These are phyloP conservation scores for Stenocarpella maydis DNA, from an alignment of 2,329 filamentous ascomycete genomes.

Conservation along the genomic window DNA sequence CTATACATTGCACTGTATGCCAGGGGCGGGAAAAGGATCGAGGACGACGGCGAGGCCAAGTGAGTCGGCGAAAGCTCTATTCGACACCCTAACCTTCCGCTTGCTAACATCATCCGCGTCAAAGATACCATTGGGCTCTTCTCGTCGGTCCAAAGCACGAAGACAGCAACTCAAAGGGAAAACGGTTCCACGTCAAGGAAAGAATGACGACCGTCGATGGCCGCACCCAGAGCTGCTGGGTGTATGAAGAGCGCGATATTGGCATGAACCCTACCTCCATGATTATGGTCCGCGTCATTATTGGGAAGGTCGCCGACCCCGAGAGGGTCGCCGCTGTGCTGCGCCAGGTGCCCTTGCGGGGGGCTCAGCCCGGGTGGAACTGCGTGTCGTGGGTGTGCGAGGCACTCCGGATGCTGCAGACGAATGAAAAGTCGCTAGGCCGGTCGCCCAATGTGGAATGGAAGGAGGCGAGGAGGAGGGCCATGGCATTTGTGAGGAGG, in stretches of 20 bases:
- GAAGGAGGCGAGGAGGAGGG: background rate
- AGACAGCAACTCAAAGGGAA: constrained; percentile 18
- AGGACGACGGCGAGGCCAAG: constrained; percentile 41
- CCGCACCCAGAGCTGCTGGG: constrained; percentile 11
- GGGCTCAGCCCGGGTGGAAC: constrained; percentile 15
- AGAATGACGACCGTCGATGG: constrained; percentile 3
- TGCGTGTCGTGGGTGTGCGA: constrained; percentile 18
- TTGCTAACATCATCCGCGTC: background rate
- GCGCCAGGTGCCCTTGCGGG: background rate
- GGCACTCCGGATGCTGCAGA: background rate
- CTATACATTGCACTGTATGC: constrained; percentile 43
- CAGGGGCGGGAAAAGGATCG: constrained; percentile 37
- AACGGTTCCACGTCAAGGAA: constrained; percentile 26
- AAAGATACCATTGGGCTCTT: constrained; percentile 44
- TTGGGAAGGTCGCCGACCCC: background rate
- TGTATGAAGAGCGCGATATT: constrained; percentile 22
- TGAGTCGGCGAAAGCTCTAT: constrained; percentile 29
- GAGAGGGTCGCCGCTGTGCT: background rate
- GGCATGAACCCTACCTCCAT: constrained; percentile 29
- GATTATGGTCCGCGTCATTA: constrained; percentile 26
- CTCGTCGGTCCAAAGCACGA: constrained; percentile 41
- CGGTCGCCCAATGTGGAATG: background rate
- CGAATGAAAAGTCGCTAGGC: background rate
- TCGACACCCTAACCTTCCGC: background rate
- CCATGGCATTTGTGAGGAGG: background rate